These are phyloP conservation scores for Fusarium continuum DNA, from an alignment of 2,329 filamentous ascomycete species.

Conservation along the genomic window DNA sequence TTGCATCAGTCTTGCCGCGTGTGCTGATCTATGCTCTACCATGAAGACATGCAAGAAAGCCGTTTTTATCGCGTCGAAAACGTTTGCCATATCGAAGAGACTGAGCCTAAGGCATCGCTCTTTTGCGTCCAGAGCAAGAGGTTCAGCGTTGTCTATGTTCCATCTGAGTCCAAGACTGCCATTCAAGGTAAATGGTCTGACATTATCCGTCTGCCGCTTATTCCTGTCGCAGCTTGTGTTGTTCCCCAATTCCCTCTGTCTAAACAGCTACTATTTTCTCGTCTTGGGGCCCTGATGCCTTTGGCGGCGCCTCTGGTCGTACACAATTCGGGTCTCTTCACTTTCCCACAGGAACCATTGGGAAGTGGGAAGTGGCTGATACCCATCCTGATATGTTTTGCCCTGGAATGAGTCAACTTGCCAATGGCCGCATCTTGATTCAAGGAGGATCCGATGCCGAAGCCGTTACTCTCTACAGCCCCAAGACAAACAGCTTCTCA, in stretches of 20 bases:
- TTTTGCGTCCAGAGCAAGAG: slow-evolving; percentile 31
- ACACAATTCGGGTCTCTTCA: slow-evolving; percentile 25
- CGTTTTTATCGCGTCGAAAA: slow-evolving; percentile 36
- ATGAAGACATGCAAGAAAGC: slow-evolving; percentile 22
- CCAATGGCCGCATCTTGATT: slow-evolving; percentile 59
- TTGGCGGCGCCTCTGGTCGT: slow-evolving; percentile 26
- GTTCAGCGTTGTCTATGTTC: slow-evolving; percentile 22
- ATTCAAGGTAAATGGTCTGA: slow-evolving; percentile 24
- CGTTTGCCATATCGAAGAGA: slow-evolving; percentile 29
- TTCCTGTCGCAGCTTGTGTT: slow-evolving; percentile 32
- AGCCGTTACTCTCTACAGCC: slow-evolving; percentile 59
- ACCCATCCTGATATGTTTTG: slow-evolving; percentile 66
- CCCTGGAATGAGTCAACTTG: slow-evolving; percentile 61
- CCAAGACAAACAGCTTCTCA: slow-evolving; percentile 50
- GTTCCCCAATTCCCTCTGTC: slow-evolving; percentile 26
- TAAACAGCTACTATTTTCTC: slow-evolving; percentile 30
- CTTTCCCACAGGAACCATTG: slow-evolving; percentile 17
- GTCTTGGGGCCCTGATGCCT: slow-evolving; percentile 26
- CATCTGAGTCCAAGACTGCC: neutral
- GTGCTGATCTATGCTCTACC: slow-evolving; percentile 27
- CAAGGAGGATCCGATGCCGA: slow-evolving; percentile 62
- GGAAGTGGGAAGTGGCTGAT: slow-evolving; percentile 46
- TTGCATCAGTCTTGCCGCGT: slow-evolving; percentile 18
- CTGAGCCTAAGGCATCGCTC: slow-evolving; percentile 18
- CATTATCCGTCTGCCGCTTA: slow-evolving; percentile 24